Base-by-base conservation (phyloP, 177 flowering plant species). In the Tripterygium wilfordii region DNA sequence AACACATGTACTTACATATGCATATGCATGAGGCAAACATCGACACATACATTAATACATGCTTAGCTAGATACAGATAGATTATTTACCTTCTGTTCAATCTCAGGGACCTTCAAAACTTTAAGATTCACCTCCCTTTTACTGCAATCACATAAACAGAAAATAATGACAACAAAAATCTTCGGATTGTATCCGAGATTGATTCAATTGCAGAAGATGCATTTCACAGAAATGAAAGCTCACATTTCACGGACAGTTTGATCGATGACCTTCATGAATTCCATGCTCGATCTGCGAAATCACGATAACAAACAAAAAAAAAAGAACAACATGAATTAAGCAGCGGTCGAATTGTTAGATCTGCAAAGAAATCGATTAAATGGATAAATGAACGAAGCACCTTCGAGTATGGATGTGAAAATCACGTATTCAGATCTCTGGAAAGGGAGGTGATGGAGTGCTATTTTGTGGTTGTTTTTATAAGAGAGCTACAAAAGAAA, bases 221-320 rank as follows among this genome's bases (percentile, higher is more conserved):
- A n/a, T n/a, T n/a, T n/a, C n/a, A 38, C 16, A 35, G 31, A 10
- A 25, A 1, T 9, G 6, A 42, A 31, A 48, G 36, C 87, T 75
- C 59, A 92, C 98, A 92, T 88, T 75, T 88, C 98, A 26, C 98
- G 80, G 15, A 92, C 94, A 3, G 98, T 77, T 58, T 92, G 96
- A 75, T 92, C 98, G 64, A 92, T 29, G 19, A 82, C 96, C 79
- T 92, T 92, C 94, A 92, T 88, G 82, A 92, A 92, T 79, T 92
- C 98, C 98, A 92, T 92, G 49, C n/a, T 43, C 49, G 54, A 71
- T 68, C 75, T 50, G 59, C 66, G 61, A 39, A 39, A 41, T 9
- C 15, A 29, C 20, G n/a, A n/a, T n/a, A n/a, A n/a, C n/a, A n/a
- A n/a, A n/a, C 21, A 21, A 13, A 42, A 2, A 5, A 2, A 19